Percentiles rank a stretch among this genome's conserved stretches.
Evolutionary conservation across 441 rosid genomes (phyloP).

Genomic region (Populus trichocarpa): DNA sequence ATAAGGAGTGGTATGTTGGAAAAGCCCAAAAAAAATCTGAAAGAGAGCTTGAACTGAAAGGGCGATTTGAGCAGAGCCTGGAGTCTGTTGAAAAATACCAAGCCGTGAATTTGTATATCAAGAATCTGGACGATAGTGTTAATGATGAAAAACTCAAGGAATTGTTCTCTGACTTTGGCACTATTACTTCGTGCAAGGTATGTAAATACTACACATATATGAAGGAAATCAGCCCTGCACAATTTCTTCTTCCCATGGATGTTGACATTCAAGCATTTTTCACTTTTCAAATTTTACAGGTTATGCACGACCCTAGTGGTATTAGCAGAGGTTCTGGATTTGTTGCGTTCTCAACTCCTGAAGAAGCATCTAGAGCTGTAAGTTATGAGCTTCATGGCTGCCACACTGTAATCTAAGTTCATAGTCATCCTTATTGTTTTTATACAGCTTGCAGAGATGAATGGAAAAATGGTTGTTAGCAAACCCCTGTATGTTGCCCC

Average conservation of each 20-base stretch:
- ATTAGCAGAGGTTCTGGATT: conserved; percentile 31
- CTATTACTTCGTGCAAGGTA: conserved; percentile 77
- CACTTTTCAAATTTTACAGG: conserved; percentile 30
- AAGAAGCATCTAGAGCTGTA: conserved; percentile 78
- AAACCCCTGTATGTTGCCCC: conserved; percentile 78
- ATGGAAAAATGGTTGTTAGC: conserved; percentile 64
- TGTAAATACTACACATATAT: background rate
- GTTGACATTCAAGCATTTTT: background rate
- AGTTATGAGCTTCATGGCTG: conserved; percentile 17
- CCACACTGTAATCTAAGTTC: background rate
- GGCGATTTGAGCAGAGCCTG: conserved; percentile 57
- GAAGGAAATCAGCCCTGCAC: background rate
- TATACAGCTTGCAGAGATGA: conserved; percentile 58
- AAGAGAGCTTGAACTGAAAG: conserved; percentile 58
- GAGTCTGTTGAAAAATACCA: conserved; percentile 51
- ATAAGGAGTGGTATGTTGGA: conserved; percentile 69
- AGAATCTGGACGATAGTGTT: conserved; percentile 63
- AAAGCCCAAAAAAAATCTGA: conserved; percentile 70
- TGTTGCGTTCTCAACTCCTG: conserved; percentile 70
- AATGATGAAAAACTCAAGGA: conserved; percentile 13
- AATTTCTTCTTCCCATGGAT: background rate
- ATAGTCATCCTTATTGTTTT: background rate
- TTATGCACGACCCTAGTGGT: conserved; percentile 70
- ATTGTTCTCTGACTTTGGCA: conserved; percentile 59
- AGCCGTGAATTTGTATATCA: conserved; percentile 52